Conservation (phyloP, 768 basidiomycete species). For the Amanita pseudoporphyria region DNA sequence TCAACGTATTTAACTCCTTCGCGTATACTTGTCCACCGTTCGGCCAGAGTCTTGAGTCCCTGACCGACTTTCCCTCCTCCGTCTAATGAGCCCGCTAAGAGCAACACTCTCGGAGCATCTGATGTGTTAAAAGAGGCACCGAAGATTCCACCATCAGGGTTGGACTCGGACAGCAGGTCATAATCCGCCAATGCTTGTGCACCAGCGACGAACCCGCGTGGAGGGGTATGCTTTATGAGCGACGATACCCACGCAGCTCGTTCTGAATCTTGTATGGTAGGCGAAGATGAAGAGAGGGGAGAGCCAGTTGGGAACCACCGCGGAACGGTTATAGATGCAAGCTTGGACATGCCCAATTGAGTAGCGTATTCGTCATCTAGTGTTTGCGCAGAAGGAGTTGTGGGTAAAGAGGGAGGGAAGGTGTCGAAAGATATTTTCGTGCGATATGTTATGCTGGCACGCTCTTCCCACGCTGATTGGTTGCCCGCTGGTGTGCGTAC, state of each 20-base stretch:
- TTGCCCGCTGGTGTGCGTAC: conserved; percentile 36
- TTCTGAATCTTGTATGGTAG: background rate
- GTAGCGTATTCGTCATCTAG: conserved; percentile 10
- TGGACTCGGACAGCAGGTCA: conserved; percentile 19
- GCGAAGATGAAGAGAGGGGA: conserved; percentile 1
- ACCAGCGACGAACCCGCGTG: conserved; percentile 36
- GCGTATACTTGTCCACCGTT: conserved; percentile 22
- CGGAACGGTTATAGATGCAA: conserved; percentile 32
- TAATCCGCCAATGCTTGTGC: conserved; percentile 37
- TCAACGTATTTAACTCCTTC: conserved; percentile 18
- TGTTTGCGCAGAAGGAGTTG: background rate
- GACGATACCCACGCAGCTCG: conserved; percentile 21
- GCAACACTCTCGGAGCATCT: conserved; percentile 22
- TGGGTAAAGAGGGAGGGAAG: conserved; percentile 3
- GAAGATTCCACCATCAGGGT: background rate
- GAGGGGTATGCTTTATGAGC: conserved; percentile 30
- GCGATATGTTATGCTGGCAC: conserved; percentile 28
- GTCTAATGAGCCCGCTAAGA: conserved; percentile 38
- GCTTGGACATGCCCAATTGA: conserved; percentile 28
- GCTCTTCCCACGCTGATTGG: conserved; percentile 37
- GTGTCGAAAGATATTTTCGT: background rate
- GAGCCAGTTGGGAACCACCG: conserved; percentile 41
- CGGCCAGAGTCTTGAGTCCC: conserved; percentile 24
- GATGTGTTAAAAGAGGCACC: conserved; percentile 13
- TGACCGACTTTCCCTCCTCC: conserved; percentile 36